A percentile compares a stretch with the other conserved stretches of the same genome.
phyloP scores from a whole-genome alignment of 1,139 yeast species.

The Lodderomyces metapsilosis region DNA sequence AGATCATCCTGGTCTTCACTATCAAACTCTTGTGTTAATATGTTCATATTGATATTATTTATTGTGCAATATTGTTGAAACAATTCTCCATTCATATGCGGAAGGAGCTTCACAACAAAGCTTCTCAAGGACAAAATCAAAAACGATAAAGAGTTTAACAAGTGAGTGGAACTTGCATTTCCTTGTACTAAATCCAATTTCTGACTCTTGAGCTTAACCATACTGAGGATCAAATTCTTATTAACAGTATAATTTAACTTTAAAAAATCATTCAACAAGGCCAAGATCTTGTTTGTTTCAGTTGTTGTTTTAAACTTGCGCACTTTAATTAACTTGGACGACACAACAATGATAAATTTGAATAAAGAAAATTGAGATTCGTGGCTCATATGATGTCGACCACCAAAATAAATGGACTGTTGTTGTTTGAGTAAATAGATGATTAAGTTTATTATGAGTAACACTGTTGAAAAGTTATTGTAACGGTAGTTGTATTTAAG shows the following conservation, averaged over 20 bases:
- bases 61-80: constrained; percentile 43
- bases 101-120: constrained; percentile 32
- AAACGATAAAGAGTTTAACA: constrained; percentile 23
- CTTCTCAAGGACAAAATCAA: constrained; percentile 28
- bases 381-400: neutral
- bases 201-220: constrained; percentile 30
- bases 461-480: constrained; percentile 15
- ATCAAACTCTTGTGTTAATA: constrained; percentile 15
- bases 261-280: constrained; percentile 30
- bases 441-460: constrained; percentile 22
- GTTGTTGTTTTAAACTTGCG: constrained; percentile 25
- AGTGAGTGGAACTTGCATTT: constrained; percentile 13
- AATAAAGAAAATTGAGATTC: constrained; percentile 18
- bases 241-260: constrained; percentile 37
- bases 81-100: constrained; percentile 36
- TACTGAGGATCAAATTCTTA: constrained; percentile 33
- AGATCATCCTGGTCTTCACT: constrained; percentile 13
- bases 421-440: constrained; percentile 26
- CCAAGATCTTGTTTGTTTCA: constrained; percentile 24
- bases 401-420: constrained; percentile 4
- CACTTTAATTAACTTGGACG: constrained; percentile 31
- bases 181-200: constrained; percentile 13
- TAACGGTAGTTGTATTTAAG: constrained; percentile 10
- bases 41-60: constrained; percentile 29
- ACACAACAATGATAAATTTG: constrained; percentile 30